Evolutionary conservation across 805 yeast genomes (phyloP), one percentile per base, ranked within the genome.

Genomic region (Kuraishia floccosa): DNA sequence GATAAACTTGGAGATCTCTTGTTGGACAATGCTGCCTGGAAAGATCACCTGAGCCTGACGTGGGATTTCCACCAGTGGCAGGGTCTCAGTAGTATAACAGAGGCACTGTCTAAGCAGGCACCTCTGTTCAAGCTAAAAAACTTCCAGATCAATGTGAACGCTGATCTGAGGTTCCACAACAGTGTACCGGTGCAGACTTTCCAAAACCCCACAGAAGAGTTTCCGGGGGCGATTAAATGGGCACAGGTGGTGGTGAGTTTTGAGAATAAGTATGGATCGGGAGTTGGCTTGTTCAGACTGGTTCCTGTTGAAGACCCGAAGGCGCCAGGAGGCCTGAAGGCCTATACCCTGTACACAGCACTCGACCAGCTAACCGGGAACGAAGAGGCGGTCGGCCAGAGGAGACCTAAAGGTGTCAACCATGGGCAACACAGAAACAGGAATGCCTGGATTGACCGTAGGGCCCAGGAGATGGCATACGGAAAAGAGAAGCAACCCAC

Each of bases 401-500:
- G 22, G 9, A 7, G 22, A 7, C 22, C 22, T 10, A 19, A 19
- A 10, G 22, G 22, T 19, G 22, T 19, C 22, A 19, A 19, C 22
- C 22, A 19, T 10, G 22, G 22, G 7, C 22, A 19, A 10, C 22
- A 19, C 22, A 19, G 22, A 19, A 19, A 19, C 22, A 19, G 22
- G 10, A 19, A 19, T 10, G 7, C 22, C 9, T 19, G 22, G 22
- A 7, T 19, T 7, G 22, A 19, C 10, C 22, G 22, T 10, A 19
- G 22, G 22, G 9, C 7, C 9, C 9, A 7, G 7, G 22, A 19
- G 22, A 19, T 10, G 22, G 22, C 7, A 7, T 19, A 19, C 22
- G 22, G 22, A 7, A 10, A 10, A 10, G 22, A 19, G 9, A 19
- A 10, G 10, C 22, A 58, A 38, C 69, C 68, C 4, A 30, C 53